These are phyloP conservation scores for Podaxis rugospora DNA, from an alignment of 768 basidiomycete genomes.

Conservation along the genomic window DNA sequence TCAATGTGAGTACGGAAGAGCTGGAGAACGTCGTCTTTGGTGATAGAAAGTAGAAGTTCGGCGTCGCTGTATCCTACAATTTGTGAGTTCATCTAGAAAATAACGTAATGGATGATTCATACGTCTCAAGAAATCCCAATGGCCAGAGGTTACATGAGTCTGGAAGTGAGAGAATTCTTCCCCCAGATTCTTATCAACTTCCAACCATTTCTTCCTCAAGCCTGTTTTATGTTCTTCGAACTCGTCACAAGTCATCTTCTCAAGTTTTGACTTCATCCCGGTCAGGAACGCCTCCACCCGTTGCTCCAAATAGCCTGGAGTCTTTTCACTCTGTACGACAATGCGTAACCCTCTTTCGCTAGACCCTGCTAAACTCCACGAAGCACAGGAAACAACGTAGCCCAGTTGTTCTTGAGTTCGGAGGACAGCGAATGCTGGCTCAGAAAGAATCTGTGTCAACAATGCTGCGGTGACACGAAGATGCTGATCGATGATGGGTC, in stretches of 20 bases:
- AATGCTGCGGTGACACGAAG: conserved; percentile 66
- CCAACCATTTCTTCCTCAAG: conserved; percentile 76
- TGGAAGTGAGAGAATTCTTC: conserved; percentile 77
- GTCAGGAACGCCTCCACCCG: conserved; percentile 88
- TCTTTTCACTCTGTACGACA: conserved; percentile 84
- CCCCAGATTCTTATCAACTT: conserved; percentile 82
- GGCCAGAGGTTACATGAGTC: conserved; percentile 69
- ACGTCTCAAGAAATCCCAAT: conserved; percentile 86
- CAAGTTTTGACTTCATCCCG: conserved; percentile 62
- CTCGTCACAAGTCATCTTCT: conserved; percentile 64
- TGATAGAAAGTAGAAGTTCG: conserved; percentile 53
- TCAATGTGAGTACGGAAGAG: conserved; percentile 71
- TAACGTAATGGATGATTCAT: conserved; percentile 24
- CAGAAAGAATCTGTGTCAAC: conserved; percentile 80
- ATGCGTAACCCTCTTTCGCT: conserved; percentile 76
- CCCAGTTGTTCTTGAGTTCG: conserved; percentile 96
- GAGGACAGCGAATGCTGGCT: conserved; percentile 87
- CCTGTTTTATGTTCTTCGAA: conserved; percentile 77
- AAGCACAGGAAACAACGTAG: conserved; percentile 73
- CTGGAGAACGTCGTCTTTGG: conserved; percentile 68
- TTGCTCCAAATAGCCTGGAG: conserved; percentile 74
- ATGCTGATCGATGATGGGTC: conserved; percentile 57
- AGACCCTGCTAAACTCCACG: conserved; percentile 55
- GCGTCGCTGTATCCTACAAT: conserved; percentile 70
- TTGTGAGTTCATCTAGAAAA: conserved; percentile 8